Conservation (phyloP, 768 basidiomycete genomes). For the Termitomyces sp. region DNA sequence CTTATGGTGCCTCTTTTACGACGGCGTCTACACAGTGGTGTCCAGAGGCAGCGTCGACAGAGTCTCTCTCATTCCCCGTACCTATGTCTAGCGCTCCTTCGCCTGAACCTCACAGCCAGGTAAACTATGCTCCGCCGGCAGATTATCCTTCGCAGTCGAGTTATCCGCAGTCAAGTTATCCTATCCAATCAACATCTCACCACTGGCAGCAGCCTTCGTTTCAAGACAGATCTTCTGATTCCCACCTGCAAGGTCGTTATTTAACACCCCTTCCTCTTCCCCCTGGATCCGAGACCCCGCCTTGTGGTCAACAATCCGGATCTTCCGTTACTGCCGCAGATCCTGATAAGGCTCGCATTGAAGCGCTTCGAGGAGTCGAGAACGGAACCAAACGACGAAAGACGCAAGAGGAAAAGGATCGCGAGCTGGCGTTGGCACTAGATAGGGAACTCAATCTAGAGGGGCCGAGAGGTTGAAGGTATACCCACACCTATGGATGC, state of each 20-base stretch:
- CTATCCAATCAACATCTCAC: conserved; percentile 9
- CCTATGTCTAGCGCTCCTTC: conserved; percentile 12
- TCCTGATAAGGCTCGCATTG: conserved; percentile 27
- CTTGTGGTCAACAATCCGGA: conserved; percentile 14
- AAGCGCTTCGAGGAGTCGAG: conserved; percentile 31
- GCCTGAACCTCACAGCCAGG: not conserved
- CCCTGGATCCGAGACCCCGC: conserved; percentile 19
- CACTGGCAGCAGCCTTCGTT: conserved; percentile 2
- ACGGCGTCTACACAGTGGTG: not conserved
- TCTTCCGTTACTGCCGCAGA: conserved; percentile 24
- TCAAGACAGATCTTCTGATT: conserved; percentile 28
- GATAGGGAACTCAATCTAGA: conserved; percentile 1
- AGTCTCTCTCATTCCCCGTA: conserved; percentile 24
- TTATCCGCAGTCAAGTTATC: not conserved
- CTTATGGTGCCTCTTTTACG: not conserved
- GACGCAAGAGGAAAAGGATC: conserved; percentile 37
- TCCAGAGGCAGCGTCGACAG: not conserved
- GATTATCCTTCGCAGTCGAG: not conserved
- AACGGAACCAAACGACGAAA: conserved; percentile 28
- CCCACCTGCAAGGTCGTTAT: conserved; percentile 42
- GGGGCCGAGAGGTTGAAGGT: not conserved
- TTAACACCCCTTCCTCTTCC: conserved; percentile 51
- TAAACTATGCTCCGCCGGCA: not conserved
- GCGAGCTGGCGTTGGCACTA: conserved; percentile 45
- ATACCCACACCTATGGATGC: not conserved